These are phyloP conservation scores for Coniochaeta sp. DNA, from an alignment of 2,329 filamentous ascomycete species.

Conservation along the genomic window DNA sequence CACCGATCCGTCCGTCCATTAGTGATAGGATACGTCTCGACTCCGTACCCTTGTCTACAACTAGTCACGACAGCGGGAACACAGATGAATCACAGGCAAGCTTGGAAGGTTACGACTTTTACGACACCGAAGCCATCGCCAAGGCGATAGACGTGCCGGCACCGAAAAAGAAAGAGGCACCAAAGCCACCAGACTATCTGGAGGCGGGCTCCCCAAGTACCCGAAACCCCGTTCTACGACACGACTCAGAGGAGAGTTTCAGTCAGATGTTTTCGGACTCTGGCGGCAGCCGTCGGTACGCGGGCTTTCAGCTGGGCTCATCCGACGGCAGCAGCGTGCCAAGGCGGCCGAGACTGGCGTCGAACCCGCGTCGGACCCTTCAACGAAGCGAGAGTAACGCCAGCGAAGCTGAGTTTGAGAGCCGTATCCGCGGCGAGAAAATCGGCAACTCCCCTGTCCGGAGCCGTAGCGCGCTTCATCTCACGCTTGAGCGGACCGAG, in stretches of 20 bases:
- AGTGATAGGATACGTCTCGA: conserved; percentile 35
- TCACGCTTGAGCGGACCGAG: conserved; percentile 14
- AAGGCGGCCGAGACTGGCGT: conserved; percentile 9
- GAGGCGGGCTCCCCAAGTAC: conserved; percentile 23
- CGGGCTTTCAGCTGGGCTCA: conserved; percentile 24
- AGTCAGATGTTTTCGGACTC: conserved; percentile 53
- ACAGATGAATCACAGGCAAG: conserved; percentile 36
- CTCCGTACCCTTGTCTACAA: conserved; percentile 43
- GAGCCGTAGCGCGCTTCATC: conserved; percentile 6
- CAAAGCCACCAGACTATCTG: conserved; percentile 25
- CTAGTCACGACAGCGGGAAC: conserved; percentile 40
- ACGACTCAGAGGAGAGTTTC: conserved; percentile 54
- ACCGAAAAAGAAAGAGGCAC: conserved; percentile 29
- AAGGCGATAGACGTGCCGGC: conserved; percentile 46
- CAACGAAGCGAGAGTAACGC: conserved; percentile 6
- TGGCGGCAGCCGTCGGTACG: conserved; percentile 34
- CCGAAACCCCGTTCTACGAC: conserved; percentile 27
- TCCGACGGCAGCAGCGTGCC: conserved; percentile 9
- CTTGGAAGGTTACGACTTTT: conserved; percentile 60
- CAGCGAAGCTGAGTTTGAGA: conserved; percentile 32
- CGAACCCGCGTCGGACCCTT: not conserved
- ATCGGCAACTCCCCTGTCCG: conserved; percentile 20
- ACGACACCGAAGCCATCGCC: conserved; percentile 48
- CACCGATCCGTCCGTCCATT: conserved; percentile 30
- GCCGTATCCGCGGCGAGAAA: conserved; percentile 35